Evolutionary conservation across 768 basidiomycete species (phyloP).

Genomic region (Myochromella boudieri): DNA sequence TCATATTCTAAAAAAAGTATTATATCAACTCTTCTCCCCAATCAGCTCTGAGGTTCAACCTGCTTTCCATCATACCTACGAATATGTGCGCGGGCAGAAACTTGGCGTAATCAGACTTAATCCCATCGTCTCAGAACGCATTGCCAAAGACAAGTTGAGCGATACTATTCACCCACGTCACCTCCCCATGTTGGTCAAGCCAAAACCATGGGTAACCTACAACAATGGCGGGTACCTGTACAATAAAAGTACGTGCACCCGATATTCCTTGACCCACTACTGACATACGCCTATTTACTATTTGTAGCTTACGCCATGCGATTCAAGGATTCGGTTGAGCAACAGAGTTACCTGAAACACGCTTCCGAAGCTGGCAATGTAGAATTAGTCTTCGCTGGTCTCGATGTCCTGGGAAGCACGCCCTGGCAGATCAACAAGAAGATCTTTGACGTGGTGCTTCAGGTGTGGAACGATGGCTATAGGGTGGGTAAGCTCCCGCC

Average conservation of each 20-base stretch:
- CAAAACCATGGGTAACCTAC: conserved; percentile 80
- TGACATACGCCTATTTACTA: conserved; percentile 3
- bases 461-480: conserved; percentile 87
- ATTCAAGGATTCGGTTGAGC: conserved; percentile 87
- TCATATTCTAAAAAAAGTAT: background rate
- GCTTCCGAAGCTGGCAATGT: conserved; percentile 75
- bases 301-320: conserved; percentile 76
- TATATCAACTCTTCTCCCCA: conserved; percentile 7
- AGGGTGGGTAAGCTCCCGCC: conserved; percentile 85
- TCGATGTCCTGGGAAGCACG: conserved; percentile 88
- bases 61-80: conserved; percentile 90
- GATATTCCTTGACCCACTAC: background rate
- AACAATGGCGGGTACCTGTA: conserved; percentile 83
- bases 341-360: conserved; percentile 71
- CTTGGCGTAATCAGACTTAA: conserved; percentile 92
- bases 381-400: conserved; percentile 82
- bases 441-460: conserved; percentile 71
- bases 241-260: conserved; percentile 57
- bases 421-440: conserved; percentile 87
- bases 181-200: conserved; percentile 92
- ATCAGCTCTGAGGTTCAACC: conserved; percentile 76
- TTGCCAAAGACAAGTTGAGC: conserved; percentile 71
- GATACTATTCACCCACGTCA: conserved; percentile 88
- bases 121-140: conserved; percentile 69
- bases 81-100: conserved; percentile 91